Conservation (phyloP, 2,329 filamentous ascomycete genomes). For the Aspergillus tubingensis region DNA sequence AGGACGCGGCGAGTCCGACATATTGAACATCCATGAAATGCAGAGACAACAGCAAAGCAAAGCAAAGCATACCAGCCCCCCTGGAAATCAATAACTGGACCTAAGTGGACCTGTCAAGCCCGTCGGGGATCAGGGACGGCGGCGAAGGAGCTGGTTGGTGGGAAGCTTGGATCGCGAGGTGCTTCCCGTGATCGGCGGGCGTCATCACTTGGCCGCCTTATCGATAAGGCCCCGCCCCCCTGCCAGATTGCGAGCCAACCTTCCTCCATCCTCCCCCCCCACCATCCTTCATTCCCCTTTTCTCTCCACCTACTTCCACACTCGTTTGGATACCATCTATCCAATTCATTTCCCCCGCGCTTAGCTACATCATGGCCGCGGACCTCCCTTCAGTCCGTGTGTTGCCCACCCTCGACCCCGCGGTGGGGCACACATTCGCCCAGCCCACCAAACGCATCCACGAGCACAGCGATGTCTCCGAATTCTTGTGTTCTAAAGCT, state of each 20-base stretch:
- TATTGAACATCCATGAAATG: slow-evolving; percentile 4
- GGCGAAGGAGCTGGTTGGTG: background rate
- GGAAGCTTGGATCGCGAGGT: background rate
- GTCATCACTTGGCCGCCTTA: slow-evolving; percentile 3
- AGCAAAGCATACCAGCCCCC: background rate
- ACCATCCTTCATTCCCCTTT: background rate
- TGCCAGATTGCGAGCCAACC: background rate
- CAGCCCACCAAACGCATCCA: slow-evolving; percentile 79
- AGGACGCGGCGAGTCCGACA: slow-evolving; percentile 15
- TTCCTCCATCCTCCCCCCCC: background rate
- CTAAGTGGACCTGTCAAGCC: background rate
- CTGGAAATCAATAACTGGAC: background rate
- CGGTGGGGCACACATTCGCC: slow-evolving; percentile 59
- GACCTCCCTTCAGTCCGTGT: slow-evolving; percentile 37
- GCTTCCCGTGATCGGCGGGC: slow-evolving; percentile 9
- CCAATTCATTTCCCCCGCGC: background rate
- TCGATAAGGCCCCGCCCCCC: slow-evolving; percentile 2
- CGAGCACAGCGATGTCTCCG: slow-evolving; percentile 76
- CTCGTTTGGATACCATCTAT: background rate
- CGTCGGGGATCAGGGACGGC: background rate
- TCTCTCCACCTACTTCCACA: background rate
- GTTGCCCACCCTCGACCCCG: slow-evolving; percentile 50
- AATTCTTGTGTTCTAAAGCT: slow-evolving; percentile 77
- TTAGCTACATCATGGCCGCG: slow-evolving; percentile 23
- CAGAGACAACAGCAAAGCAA: background rate